These are phyloP conservation scores for Neurospora intermedia DNA, from an alignment of 495 filamentous ascomycete species.

Conservation along the genomic window DNA sequence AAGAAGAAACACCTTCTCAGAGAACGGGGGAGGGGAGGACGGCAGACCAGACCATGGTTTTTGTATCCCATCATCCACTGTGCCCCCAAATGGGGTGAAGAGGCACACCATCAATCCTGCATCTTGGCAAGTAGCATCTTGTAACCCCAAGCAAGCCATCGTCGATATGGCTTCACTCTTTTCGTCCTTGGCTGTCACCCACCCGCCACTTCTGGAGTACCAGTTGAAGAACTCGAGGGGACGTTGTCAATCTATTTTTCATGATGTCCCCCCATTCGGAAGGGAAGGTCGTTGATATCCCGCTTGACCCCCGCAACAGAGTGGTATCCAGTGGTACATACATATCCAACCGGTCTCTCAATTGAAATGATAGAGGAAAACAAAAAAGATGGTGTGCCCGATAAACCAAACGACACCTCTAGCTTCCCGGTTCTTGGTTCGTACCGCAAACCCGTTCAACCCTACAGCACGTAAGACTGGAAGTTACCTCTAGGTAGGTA, in stretches of 20 bases:
- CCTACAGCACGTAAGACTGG: background rate
- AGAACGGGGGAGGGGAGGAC: background rate
- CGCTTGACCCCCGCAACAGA: background rate
- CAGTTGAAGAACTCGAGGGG: background rate
- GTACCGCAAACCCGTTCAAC: background rate
- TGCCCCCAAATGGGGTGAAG: background rate
- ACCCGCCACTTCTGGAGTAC: background rate
- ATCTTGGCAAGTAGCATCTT: background rate
- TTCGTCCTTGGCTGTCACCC: background rate
- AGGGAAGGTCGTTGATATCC: background rate
- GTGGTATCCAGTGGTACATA: background rate
- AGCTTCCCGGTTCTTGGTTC: background rate
- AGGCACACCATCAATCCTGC: background rate
- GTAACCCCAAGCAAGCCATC: background rate
- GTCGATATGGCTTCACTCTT: background rate
- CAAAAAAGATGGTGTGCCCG: background rate
- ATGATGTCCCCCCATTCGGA: background rate
- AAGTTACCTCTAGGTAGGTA: background rate
- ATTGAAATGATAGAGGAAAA: background rate
- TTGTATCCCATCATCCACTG: background rate
- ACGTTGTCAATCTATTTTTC: background rate
- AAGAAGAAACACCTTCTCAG: background rate
- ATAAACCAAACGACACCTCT: background rate
- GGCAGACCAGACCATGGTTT: background rate
- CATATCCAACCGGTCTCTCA: background rate